Percentiles rank a stretch among this genome's conserved stretches.
These are phyloP conservation scores for Kentomonas sorsogonicus DNA, from an alignment of 208 protist species.

Conservation along the genomic window DNA sequence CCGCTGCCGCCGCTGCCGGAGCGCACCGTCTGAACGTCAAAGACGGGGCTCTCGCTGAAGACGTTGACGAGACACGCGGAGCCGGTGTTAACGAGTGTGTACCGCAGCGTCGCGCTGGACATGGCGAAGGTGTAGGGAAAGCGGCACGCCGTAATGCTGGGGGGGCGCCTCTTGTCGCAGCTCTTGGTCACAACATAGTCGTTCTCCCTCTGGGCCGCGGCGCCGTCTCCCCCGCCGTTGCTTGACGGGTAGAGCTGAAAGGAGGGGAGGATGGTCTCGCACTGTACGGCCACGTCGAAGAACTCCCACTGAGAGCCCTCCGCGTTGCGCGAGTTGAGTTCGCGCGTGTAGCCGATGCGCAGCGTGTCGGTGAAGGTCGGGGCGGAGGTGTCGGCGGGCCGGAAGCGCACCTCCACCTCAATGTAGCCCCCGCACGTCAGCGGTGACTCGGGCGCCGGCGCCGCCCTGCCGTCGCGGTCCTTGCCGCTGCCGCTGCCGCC, in stretches of 20 bases:
- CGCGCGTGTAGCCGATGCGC: constrained; percentile 58
- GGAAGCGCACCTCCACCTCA: constrained; percentile 67
- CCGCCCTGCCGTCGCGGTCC: background rate
- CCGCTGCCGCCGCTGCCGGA: too few relatives aligned
- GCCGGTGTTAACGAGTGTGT: constrained; percentile 71
- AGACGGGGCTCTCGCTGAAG: constrained; percentile 46
- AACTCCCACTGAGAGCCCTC: constrained; percentile 79
- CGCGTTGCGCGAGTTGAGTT: constrained; percentile 61
- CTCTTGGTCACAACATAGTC: background rate
- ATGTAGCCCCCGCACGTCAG: constrained; percentile 79
- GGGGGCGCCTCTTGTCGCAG: too few relatives aligned
- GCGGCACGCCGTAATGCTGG: too few relatives aligned
- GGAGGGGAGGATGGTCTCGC: constrained; percentile 49
- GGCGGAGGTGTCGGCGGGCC: constrained; percentile 41
- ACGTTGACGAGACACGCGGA: constrained; percentile 60
- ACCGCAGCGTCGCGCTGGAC: constrained; percentile 22
- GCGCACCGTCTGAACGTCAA: too few relatives aligned
- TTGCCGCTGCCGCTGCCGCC: too few relatives aligned
- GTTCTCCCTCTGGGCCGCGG: background rate
- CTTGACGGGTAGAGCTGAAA: constrained; percentile 36
- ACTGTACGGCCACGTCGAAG: constrained; percentile 46
- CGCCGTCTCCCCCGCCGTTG: background rate
- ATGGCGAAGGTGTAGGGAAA: constrained; percentile 68
- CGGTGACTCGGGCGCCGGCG: constrained; percentile 19
- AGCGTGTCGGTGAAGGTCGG: constrained; percentile 39